Evolutionary conservation across 768 basidiomycete species (phyloP), one percentile per base, ranked within the genome.

Genomic region (Sarcodon sp.): DNA sequence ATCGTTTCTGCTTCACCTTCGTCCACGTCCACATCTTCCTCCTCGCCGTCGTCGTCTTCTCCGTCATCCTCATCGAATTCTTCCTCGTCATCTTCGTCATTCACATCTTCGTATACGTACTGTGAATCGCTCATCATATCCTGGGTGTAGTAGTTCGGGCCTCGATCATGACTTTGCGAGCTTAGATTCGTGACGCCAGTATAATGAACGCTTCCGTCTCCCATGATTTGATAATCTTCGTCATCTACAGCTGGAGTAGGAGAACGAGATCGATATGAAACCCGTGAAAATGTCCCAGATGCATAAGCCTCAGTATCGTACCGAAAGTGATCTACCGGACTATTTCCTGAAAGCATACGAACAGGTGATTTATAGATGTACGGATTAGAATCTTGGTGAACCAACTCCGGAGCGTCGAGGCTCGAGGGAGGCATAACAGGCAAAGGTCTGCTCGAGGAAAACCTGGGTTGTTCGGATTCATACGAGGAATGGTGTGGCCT

Each of bases 201-300:
- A 53, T 78, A 73, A 54, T 83, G 77, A 12, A 76, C 60, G 46
- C 75, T 73, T 41, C 72, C 73, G 52, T 79, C 66, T 7, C 69
- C 75, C 5, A 75, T 71, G 15, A 81, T 68, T 50, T 69, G 70
- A 51, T 83, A 85, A 55, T 80, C 82, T 53, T 85, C 83, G 35
- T 84, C 83, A 45, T 84, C 83, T 3, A 73, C 72, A 7, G 78
- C 77, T 8, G 85, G 84, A 3, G 85, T 87, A 0, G 85, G 83
- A 3, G 85, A 87, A 18, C 84, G 77, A 15, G 84, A 87, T 44
- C 81, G 75, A 32, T 80, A 71, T 3, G 70, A 67, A 33, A 71
- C 63, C 9, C 73, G 74, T 6, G 75, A 66, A 53, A 70, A 65
- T 48, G 71, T 70, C 6, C 79, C 83, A 0, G 83, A 81, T 7